Base-by-base conservation (phyloP, 108 stramenopile genomes). In the Fistulifera solaris region DNA sequence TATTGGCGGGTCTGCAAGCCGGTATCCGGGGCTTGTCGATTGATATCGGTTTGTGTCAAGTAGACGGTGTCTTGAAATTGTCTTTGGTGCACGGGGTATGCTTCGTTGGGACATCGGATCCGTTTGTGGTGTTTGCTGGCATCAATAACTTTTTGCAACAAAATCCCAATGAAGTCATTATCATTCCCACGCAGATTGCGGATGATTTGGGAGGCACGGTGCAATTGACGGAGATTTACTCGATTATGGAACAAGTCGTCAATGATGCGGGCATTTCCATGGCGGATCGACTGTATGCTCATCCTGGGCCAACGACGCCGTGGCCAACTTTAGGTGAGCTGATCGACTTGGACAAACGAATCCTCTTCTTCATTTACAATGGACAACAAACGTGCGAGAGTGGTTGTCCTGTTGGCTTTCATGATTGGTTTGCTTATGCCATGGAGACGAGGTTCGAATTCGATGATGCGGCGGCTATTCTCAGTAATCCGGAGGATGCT, bases 1-100 rank as follows among this genome's bases (percentile, higher is more conserved):
- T 88, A 19, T 82, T 84, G 54, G 43, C 51, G 11, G n/a, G 82
- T 0, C 44, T 88, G 28, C 56, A 71, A 28, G 80, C 78, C 3
- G 86, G 86, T 38, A 82, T 76, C 54, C 75, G 86, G 15, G 80
- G 70, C 0, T 52, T 88, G 28, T 72, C 68, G 61, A 28, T 88
- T 0, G 80, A 82, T 56, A 48, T 76, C 42, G 83, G 86, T 57
- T 62, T 75, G 25, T 88, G 86, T 40, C 67, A 68, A 40, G 75
- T 72, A 8, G 51, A 64, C 8, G n/a, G n/a, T n/a, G n/a, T n/a
- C n/a, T n/a, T n/a, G n/a, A n/a, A n/a, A n/a, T n/a, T 74, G 14
- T 55, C 55, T 24, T 78, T 88, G 35, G 81, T 81, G 22, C 80
- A 88, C 42, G 68, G 65, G 0, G 27, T 46, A 14, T 88, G 86